Conservation (phyloP, 1,139 yeast species). For the Kluyveromyces sp. region DNA sequence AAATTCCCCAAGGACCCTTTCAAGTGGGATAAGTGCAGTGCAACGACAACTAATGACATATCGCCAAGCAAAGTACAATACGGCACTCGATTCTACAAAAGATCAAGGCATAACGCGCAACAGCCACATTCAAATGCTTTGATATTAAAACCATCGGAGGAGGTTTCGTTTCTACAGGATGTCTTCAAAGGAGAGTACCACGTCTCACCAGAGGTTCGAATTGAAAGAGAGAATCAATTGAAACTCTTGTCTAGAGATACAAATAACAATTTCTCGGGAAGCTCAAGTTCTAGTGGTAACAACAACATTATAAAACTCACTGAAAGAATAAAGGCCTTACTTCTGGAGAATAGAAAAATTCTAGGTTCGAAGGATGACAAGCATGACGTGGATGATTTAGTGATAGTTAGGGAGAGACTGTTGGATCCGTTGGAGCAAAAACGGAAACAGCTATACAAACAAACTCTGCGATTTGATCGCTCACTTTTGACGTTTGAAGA, state of each 20-base stretch:
- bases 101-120: neutral
- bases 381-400: constrained; percentile 27
- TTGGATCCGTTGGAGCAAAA: constrained; percentile 18
- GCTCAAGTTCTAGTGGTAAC: constrained; percentile 2
- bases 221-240: constrained; percentile 26
- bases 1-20: constrained; percentile 25
- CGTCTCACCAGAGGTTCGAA: constrained; percentile 26
- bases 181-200: constrained; percentile 33
- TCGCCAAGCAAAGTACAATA: constrained; percentile 8
- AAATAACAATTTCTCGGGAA: neutral
- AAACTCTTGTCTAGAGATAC: constrained; percentile 19
- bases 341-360: constrained; percentile 13
- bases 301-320: constrained; percentile 22
- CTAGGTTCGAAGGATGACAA: constrained; percentile 1
- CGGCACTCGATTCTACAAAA: constrained; percentile 12
- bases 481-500: constrained; percentile 28
- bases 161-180: constrained; percentile 30
- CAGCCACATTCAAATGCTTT: neutral
- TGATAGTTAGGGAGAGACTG: constrained; percentile 31
- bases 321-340: constrained; percentile 22
- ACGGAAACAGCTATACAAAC: constrained; percentile 21
- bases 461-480: constrained; percentile 20
- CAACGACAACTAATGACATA: constrained; percentile 5
- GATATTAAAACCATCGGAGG: constrained; percentile 16
- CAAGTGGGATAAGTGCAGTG: constrained; percentile 25